Base-by-base conservation (phyloP, 768 basidiomycete species). In the Xanthoconium purpureum region DNA sequence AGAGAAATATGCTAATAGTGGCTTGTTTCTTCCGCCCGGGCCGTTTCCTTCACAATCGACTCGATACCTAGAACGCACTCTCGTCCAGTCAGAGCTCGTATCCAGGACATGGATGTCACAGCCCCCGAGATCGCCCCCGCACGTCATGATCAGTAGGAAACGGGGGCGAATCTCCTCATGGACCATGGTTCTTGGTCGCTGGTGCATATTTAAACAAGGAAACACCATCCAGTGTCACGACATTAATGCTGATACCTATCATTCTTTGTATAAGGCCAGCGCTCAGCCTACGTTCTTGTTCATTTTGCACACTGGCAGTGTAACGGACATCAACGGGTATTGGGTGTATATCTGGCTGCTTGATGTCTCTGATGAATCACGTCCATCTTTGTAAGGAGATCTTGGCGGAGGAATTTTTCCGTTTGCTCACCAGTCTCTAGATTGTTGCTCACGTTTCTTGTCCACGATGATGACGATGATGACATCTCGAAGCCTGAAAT, bases 51-150 rank as follows among this genome's bases (percentile, higher is more conserved):
- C 15, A 18, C 45, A 33, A 39, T 39, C 52, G 11, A 32, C 18
- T 24, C 52, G 5, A 47, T 47, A 32, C 30, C 45, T 47, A 1
- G 45, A 54, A 33, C 36, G 44, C n/a, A 38, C 28, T n/a, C 44
- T 53, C 12, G 52, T 54, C 37, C 45, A 39, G 29, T 54, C 52
- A n/a, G 52, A 53, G 17, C 43, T 45, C 15, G 29, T 47, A 24
- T 30, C 52, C 18, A 53, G 15, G 28, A 20, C 44, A 7, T 39
- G 45, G 45, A 13, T 13, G 5, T 54, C 37, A 2, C 28, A 32
- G 4, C 45, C 51, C 36, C 32, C 36, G 44, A 17, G 14, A 12
- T 53, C 9, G 30, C 38, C 30, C 17, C 14, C 12, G 5, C 20
- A 3, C 11, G 29, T 17, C 15, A 3, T 5, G 29, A 50, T 3